A percentile compares a stretch with the other conserved stretches of the same genome.
Conservation (phyloP, 1,139 yeast species). For the Chernovozyma aurita region DNA sequence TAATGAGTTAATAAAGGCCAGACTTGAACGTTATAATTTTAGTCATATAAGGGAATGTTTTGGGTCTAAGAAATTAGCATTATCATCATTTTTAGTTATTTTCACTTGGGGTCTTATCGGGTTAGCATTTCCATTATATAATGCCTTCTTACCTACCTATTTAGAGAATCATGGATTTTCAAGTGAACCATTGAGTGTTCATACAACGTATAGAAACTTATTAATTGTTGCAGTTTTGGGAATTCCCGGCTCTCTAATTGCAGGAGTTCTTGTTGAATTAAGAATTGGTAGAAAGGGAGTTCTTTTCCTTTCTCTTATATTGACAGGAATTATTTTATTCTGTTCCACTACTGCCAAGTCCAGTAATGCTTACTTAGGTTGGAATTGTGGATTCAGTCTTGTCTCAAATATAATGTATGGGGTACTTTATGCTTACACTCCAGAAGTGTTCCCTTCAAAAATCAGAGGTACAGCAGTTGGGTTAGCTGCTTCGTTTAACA, state of each 20-base stretch:
- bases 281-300: slow-evolving; percentile 41
- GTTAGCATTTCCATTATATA: slow-evolving; percentile 42
- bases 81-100: slow-evolving; percentile 32
- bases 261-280: slow-evolving; percentile 36
- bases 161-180: slow-evolving; percentile 33
- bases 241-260: slow-evolving; percentile 37
- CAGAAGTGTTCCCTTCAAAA: slow-evolving; percentile 38
- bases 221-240: slow-evolving; percentile 40
- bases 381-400: slow-evolving; percentile 42
- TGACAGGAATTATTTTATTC: slow-evolving; percentile 38
- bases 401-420: slow-evolving; percentile 42
- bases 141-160: slow-evolving; percentile 40
- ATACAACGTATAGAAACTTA: slow-evolving; percentile 35
- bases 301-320: slow-evolving; percentile 24
- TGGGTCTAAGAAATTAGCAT: slow-evolving; percentile 27
- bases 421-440: slow-evolving; percentile 42
- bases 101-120: slow-evolving; percentile 43
- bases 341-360: slow-evolving; percentile 40
- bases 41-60: slow-evolving; percentile 34
- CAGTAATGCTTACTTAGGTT: slow-evolving; percentile 36
- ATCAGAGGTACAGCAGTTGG: slow-evolving; percentile 44
- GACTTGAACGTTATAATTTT: slow-evolving; percentile 23
- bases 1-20: slow-evolving; percentile 22
- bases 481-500: slow-evolving; percentile 37
- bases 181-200: slow-evolving; percentile 27